Evolutionary conservation across 179 eudicot genomes (phyloP).

Genomic region (Beta corolliflora): DNA sequence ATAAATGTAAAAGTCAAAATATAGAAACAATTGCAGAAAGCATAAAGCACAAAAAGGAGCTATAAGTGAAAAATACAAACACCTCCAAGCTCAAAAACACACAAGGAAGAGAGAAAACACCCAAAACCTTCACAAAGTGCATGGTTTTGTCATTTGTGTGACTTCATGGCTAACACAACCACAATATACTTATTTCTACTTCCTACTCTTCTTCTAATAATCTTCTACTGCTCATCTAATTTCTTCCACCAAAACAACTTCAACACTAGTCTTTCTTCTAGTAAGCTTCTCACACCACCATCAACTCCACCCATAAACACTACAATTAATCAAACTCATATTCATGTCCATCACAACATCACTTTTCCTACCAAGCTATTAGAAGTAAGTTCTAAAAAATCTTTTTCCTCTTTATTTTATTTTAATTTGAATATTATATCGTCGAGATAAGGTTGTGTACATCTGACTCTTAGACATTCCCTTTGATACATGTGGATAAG

Average conservation of each 20-base stretch:
- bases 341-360: constrained; percentile 1
- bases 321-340: not conserved
- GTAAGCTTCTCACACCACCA: not conserved
- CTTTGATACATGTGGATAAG: not conserved
- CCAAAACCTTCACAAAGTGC: not conserved
- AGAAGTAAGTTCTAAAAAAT: not conserved
- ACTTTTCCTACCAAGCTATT: not conserved
- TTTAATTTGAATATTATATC: not conserved
- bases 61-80: too few species aligned
- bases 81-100: too few species aligned
- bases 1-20: too few species aligned
- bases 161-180: constrained; percentile 25
- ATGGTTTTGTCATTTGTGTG: not conserved
- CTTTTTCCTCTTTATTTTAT: not conserved
- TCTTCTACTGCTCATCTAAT: constrained; percentile 20
- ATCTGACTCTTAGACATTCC: too few species aligned
- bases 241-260: constrained; percentile 18
- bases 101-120: too few species aligned
- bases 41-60: not conserved
- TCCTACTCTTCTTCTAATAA: constrained; percentile 22
- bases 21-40: too few species aligned
- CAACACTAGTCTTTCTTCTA: not conserved
- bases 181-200: constrained; percentile 24
- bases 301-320: not conserved
- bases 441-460: too few species aligned